phyloP scores from a whole-genome alignment of 352 stramenopile species.

The Phytophthora lateralis region DNA sequence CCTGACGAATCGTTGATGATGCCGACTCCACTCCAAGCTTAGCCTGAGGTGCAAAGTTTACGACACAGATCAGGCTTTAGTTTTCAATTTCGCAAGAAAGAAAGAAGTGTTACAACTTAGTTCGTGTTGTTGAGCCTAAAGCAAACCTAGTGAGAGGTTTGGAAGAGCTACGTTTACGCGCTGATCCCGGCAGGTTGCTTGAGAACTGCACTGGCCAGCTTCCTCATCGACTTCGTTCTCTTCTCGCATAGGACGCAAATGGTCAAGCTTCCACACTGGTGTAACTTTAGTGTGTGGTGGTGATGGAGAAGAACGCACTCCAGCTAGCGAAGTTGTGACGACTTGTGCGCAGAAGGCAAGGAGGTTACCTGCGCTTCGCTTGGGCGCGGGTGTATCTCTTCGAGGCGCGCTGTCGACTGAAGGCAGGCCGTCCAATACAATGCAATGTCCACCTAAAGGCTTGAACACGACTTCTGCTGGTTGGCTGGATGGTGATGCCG shows the following conservation, averaged over 20 bases:
- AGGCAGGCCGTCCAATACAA: slow-evolving; percentile 19
- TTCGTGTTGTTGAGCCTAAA: slow-evolving; percentile 11
- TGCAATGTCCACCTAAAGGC: slow-evolving; percentile 4
- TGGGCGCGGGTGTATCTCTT: slow-evolving; percentile 16
- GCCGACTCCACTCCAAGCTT: slow-evolving; percentile 17
- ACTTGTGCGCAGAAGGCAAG: slow-evolving; percentile 56
- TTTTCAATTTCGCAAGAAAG: background rate
- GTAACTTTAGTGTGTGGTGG: slow-evolving; percentile 37
- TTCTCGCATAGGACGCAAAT: slow-evolving; percentile 16
- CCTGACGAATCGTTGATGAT: background rate
- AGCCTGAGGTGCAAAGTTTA: slow-evolving; percentile 1
- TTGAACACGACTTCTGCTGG: slow-evolving; percentile 4
- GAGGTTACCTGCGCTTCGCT: slow-evolving; percentile 34
- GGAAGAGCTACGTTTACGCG: slow-evolving; percentile 20
- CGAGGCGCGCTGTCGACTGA: slow-evolving; percentile 5
- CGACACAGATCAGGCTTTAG: background rate
- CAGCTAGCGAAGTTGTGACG: slow-evolving; percentile 32
- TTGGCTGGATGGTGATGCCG: slow-evolving; percentile 10
- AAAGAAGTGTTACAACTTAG: background rate
- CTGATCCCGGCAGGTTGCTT: background rate
- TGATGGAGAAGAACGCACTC: slow-evolving; percentile 17
- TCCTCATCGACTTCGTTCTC: slow-evolving; percentile 29
- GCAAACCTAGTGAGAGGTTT: slow-evolving; percentile 33
- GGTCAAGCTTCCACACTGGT: slow-evolving; percentile 39
- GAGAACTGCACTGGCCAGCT: slow-evolving; percentile 15